Base-by-base conservation (phyloP, 2,329 filamentous ascomycete genomes). In the Xylariaceae sp. region DNA sequence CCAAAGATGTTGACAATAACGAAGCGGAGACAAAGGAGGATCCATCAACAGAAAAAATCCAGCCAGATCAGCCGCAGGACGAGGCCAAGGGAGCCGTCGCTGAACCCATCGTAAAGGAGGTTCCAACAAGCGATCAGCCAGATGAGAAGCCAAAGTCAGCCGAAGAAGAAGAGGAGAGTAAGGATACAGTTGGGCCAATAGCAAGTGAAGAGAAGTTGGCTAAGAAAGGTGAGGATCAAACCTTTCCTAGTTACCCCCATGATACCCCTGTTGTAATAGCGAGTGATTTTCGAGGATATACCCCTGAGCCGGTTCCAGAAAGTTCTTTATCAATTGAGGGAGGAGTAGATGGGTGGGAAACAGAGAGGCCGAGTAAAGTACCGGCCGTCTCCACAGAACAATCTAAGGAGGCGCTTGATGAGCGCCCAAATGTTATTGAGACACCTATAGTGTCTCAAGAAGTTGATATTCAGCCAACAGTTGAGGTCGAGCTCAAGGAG, bases 161-260 rank as follows among this genome's bases (percentile, higher is more conserved):
- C 18, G 62, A 54, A 10, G 70, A 69, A 23, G 71, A 77, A 64
- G 70, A 70, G 29, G 72, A 77, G 65, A 72, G 68, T 53, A 76
- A 75, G 61, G 75, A 78, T 55, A 71, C 64, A 3, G 66, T 77
- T 57, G 73, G 71, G 23, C 73, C 73, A 21, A 77, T 76, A 56
- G 67, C 71, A 46, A 62, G 65, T 44, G 71, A 73, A 48, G 72
- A 73, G 57, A 74, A 70, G 61, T 46, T 57, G 44, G 54, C 54
- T 40, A 62, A 48, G 63, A 77, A 76, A 79, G 77, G 77, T 79
- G 73, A 79, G 77, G 70, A 73, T 70, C 63, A 69, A 67, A 72
- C 67, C 65, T 70, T 62, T 49, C 49, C 58, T 43, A 57, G 37
- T 64, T 57, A 32, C 51, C 50, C 71, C 64, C 46, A 47, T 59